Base-by-base conservation (phyloP, 495 filamentous ascomycete species). In the Lineolata rhizophorae region DNA sequence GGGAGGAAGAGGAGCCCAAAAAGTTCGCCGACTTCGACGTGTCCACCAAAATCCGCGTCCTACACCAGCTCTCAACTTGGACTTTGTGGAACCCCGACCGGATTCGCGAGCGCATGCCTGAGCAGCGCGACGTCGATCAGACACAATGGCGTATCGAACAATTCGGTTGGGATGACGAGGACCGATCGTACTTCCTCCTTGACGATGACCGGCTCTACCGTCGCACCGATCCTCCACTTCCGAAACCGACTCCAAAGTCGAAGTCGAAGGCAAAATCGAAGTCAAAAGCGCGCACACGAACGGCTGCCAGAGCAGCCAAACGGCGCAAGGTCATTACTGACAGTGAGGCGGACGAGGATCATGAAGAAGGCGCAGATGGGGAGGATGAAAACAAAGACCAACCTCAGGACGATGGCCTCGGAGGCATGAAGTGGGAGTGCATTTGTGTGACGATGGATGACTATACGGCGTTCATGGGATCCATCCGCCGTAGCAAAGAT, bases 161-260 rank as follows among this genome's bases (percentile, higher is more conserved):
- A 14, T 67, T 80, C 37, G 87, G 87, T 6, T 92, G 74, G 62
- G 87, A 97, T 52, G 57, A 62, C 13, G 57, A 92, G 27, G 81
- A 81, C 38, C 76, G 80, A 15, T 70, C 63, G 13, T 91, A 93
- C 50, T 87, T 78, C 43, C 73, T 93, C 9, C 65, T 97, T 4
- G 85, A 97, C 38, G 87, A 97, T 56, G 87, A 92, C 39, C 67
- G 85, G 29, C 58, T 95, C 18, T 97, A 95, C 52, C 76, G 81
- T 32, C 67, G 70, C 34, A 79, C 77, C 27, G 77, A 84, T 31
- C 43, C 49, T 24, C 67, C 63, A 33, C 57, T 63, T 2, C 58
- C 66, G 2, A 65, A 72, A 20, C 33, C 41, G 5, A 83, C 82
- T 47, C 61, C 76, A 5, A 87, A 84, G 49, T 18, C 41, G 8